A percentile compares a stretch with the other conserved stretches of the same genome.
phyloP scores from a whole-genome alignment of 2,329 filamentous ascomycete genomes.

The Ramichloridium luteum region DNA sequence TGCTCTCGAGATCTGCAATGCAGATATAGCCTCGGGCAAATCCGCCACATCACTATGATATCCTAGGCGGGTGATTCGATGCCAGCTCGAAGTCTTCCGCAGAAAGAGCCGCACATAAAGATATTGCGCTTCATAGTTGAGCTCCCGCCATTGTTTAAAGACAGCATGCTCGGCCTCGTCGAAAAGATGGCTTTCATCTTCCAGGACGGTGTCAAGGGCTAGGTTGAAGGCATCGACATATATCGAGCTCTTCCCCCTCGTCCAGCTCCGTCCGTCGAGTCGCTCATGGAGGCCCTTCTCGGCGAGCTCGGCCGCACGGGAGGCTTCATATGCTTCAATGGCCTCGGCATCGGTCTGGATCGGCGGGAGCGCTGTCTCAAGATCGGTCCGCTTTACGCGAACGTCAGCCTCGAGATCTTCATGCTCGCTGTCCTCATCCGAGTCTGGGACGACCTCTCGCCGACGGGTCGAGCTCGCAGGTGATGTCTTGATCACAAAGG shows the following conservation, averaged over 20 bases:
- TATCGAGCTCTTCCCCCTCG: slow-evolving; percentile 70
- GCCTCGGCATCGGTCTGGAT: slow-evolving; percentile 57
- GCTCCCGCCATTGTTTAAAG: slow-evolving; percentile 59
- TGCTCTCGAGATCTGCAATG: slow-evolving; percentile 46
- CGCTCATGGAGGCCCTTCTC: slow-evolving; percentile 34
- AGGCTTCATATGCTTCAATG: slow-evolving; percentile 66
- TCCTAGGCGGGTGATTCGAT: slow-evolving; percentile 62
- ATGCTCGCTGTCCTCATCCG: slow-evolving; percentile 22
- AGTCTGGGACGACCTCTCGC: slow-evolving; percentile 18
- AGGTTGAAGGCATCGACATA: slow-evolving; percentile 97
- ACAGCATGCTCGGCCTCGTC: slow-evolving; percentile 63
- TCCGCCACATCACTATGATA: slow-evolving; percentile 78
- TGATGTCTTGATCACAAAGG: slow-evolving; percentile 14
- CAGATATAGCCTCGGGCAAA: slow-evolving; percentile 50
- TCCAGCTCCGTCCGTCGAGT: slow-evolving; percentile 51
- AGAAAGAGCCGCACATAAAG: slow-evolving; percentile 90
- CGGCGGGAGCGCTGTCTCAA: slow-evolving; percentile 59
- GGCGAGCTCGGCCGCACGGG: slow-evolving; percentile 44
- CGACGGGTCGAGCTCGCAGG: slow-evolving; percentile 12
- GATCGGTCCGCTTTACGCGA: slow-evolving; percentile 44
- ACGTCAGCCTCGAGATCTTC: slow-evolving; percentile 17
- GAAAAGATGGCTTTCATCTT: slow-evolving; percentile 82
- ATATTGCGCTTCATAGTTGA: slow-evolving; percentile 82
- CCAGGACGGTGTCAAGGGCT: slow-evolving; percentile 75
- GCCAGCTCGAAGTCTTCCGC: slow-evolving; percentile 84